Percentiles rank a stretch among this genome's conserved stretches.
Conservation (phyloP, 768 basidiomycete genomes). For the Macrocybe gigantea region DNA sequence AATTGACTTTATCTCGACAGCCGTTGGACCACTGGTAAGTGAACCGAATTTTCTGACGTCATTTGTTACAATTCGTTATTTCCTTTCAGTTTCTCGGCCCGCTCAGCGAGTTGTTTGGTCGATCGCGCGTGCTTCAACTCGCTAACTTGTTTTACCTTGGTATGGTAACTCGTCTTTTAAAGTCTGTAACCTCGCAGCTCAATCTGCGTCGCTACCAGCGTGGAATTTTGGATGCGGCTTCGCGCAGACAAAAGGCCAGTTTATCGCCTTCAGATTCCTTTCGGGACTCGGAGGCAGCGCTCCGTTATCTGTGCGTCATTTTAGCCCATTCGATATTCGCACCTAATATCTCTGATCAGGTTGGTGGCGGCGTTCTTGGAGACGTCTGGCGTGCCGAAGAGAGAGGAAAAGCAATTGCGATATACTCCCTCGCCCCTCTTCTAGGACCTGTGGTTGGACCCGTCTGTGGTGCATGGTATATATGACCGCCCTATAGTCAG, state of each 20-base stretch:
- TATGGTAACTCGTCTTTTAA: conserved; percentile 17
- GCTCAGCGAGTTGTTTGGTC: conserved; percentile 66
- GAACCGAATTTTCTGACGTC: neutral
- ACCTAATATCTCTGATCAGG: conserved; percentile 19
- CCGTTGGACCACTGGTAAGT: conserved; percentile 44
- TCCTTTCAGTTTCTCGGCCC: conserved; percentile 44
- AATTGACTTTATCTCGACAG: conserved; percentile 19
- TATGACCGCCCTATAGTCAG: no score
- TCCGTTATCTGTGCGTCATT: conserved; percentile 49
- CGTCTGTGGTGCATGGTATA: conserved; percentile 49
- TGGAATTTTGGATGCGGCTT: conserved; percentile 68
- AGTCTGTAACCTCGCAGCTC: neutral
- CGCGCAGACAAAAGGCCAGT: conserved; percentile 47
- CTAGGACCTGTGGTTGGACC: conserved; percentile 64
- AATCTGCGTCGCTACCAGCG: conserved; percentile 16
- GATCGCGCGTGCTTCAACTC: conserved; percentile 52
- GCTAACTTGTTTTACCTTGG: conserved; percentile 66
- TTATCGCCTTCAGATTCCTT: conserved; percentile 65
- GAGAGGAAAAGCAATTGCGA: conserved; percentile 56
- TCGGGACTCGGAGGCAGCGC: conserved; percentile 72
- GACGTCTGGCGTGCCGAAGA: conserved; percentile 61
- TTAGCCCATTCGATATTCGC: conserved; percentile 31
- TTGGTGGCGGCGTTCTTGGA: conserved; percentile 60
- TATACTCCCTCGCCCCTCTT: conserved; percentile 61
- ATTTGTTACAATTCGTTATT: neutral